These are phyloP conservation scores for Chlamydomonas asymmetrica DNA, from an alignment of 139 green algal species.

Conservation along the genomic window DNA sequence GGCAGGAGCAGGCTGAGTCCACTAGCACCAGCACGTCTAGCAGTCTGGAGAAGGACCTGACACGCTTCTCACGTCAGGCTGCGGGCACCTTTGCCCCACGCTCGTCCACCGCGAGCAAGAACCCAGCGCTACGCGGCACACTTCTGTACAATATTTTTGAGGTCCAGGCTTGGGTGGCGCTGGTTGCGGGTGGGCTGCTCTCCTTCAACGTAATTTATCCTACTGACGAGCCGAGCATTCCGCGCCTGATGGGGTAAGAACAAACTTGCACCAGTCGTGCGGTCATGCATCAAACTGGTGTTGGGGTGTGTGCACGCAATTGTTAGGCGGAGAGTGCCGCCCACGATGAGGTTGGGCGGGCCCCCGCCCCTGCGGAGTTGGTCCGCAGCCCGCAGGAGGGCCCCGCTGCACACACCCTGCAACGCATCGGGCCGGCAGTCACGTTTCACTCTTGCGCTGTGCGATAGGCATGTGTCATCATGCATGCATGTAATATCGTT, in stretches of 20 bases:
- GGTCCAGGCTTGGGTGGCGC: conserved; percentile 77
- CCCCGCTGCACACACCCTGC: no score
- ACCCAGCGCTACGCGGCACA: conserved; percentile 86
- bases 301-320: background rate
- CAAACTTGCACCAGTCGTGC: no score
- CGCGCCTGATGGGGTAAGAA: conserved; percentile 86
- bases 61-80: conserved; percentile 63
- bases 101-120: conserved; percentile 63
- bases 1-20: background rate
- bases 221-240: conserved; percentile 89
- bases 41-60: conserved; percentile 53
- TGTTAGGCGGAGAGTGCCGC: no score
- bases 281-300: background rate
- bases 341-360: no score
- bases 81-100: conserved; percentile 88
- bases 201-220: conserved; percentile 96
- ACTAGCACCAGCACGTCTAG: conserved; percentile 20
- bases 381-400: no score
- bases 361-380: no score
- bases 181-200: conserved; percentile 80
- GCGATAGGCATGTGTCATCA: no score
- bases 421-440: no score
- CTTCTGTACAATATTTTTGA: conserved; percentile 81
- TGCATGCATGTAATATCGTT: no score
- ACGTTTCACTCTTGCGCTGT: no score